Evolutionary conservation across 768 basidiomycete species (phyloP), one percentile per base, ranked within the genome.

Genomic region (Podaxis carcinomalis): DNA sequence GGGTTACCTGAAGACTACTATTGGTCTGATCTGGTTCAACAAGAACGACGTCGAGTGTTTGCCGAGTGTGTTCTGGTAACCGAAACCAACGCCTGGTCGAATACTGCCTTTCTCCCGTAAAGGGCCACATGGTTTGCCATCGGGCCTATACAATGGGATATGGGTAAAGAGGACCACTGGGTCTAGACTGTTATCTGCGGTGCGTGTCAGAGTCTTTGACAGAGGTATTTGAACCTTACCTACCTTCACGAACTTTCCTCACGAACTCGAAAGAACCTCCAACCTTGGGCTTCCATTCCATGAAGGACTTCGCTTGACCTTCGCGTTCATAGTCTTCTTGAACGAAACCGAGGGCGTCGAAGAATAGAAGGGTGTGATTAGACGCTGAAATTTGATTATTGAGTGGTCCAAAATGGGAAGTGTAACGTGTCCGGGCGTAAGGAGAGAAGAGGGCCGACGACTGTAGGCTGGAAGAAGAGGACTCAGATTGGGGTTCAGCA

Each of bases 41-140:
- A 98, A 68, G 68, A 90, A 89, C 40, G 77, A 67, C 1, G 88
- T 85, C 27, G 85, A 84, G 53, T 84, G 80, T 36, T 82, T 80
- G 56, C 84, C 85, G n/a, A 96, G 79, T 37, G 86, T 81, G 64
- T 96, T 97, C 72, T 93, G 90, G 67, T 93, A 95, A 3, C 93
- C 93, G 57, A 83, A 76, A 5, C 93, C 93, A 10, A 79, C 77
- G 0, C 90, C 93, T 59, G 86, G 84, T 11, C 81, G 81, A 68
- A 97, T 89, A 13, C 80, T 80, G 1, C 89, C 88, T 39, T 77
- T 79, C 72, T 97, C 94, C 50, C 94, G 83, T 21, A 85, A 70
- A 0, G 88, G 86, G 10, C 95, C 95, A 70, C 95, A 98, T 19
- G 75, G 67, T 2, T 86, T 79, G 5, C 79, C 80, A 42, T 85